Evolutionary conservation across 2,329 filamentous ascomycete genomes (phyloP), one percentile per base, ranked within the genome.

Genomic region (Aureobasidium sp.): DNA sequence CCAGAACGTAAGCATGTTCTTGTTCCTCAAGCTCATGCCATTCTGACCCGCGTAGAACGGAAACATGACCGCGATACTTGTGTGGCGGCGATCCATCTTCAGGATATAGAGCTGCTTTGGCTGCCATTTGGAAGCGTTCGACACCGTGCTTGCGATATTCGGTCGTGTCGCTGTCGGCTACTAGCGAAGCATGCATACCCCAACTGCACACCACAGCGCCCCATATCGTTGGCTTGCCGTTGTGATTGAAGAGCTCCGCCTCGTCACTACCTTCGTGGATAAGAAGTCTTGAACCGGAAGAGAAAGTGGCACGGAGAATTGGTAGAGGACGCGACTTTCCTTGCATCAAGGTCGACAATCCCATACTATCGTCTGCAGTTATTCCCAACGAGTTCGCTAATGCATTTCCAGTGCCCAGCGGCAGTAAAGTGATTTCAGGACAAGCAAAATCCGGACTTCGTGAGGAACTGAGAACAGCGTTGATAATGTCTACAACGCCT

Each of bases 141-240:
- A 81, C 80, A 13, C 93, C 93, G 69, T 88, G 87, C 67, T 84
- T 83, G 65, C 93, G 87, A 74, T 93, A 93, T 66, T 85, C 87
- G 0, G 84, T 79, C 0, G 92, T 95, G 73, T 97, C 93, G 73
- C 89, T 94, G 76, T 97, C 91, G 68, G 90, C 91, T 26, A 97
- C 91, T 3, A 97, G 81, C 46, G 87, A 86, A 34, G 92, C 90
- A 70, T 97, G 93, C 70, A 97, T 85, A 23, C 89, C 93, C 82
- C 95, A 96, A 73, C 89, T 94, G 48, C 87, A 87, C 1, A 97
- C 92, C 26, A 97, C 90, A 27, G 88, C 88, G 29, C 91, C 92
- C 68, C 88, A 83, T 2, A 82, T 69, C 0, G 68, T 68, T 0
- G 72, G 71, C 0, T 64, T 68, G 56, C 66, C 70, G n/a, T 73